Evolutionary conservation across 306 rosid genomes (phyloP), one percentile per base, ranked within the genome.

Genomic region (Malus sieversii): DNA sequence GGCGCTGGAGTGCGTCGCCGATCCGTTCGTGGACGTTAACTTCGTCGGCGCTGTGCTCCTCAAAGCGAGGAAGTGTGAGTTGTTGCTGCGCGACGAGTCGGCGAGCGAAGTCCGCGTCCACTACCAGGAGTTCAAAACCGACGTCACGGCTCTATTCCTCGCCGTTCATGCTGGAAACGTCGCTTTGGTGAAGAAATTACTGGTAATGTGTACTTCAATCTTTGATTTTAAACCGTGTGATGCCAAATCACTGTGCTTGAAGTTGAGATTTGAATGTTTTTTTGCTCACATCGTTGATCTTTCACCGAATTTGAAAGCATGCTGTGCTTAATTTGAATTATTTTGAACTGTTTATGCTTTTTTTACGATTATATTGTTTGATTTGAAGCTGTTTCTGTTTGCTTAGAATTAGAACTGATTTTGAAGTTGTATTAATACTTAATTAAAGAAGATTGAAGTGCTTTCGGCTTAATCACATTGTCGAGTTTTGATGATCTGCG

Each of bases 1-100:
- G 76, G 90, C 87, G 5, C 3, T 74, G 40, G 87, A 86, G 59
- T 89, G 86, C 85, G 82, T 89, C 69, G 74, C 85, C 71, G 91
- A 94, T 87, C 95, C 97, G 55, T 87, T 78, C 48, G 88, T 92
- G 33, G 96, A 94, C 82, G 95, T 94, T 59, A 94, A 92, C 93
- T 90, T 88, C 81, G 77, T 87, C n/a, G 98, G 92, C 66, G 93
- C 93, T 7, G 90, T 94, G 38, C 76, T 69, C 55, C 65, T 94
- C 62, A 85, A 83, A 78, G 82, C 82, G 27, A 77, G 88, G 74
- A 86, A 68, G 79, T 70, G 95, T 1, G 92, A 94, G 80, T 66
- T 92, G 55, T 57, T 88, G 4, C 59, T 87, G 5, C 51, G 63
- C 32, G 85, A 84, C 9, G 97, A 94, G 81, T 86, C 93, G 63